Percentiles rank a stretch among this genome's conserved stretches.
These are phyloP conservation scores for Trichoderma gamsii DNA, from an alignment of 495 filamentous ascomycete species.

Conservation along the genomic window DNA sequence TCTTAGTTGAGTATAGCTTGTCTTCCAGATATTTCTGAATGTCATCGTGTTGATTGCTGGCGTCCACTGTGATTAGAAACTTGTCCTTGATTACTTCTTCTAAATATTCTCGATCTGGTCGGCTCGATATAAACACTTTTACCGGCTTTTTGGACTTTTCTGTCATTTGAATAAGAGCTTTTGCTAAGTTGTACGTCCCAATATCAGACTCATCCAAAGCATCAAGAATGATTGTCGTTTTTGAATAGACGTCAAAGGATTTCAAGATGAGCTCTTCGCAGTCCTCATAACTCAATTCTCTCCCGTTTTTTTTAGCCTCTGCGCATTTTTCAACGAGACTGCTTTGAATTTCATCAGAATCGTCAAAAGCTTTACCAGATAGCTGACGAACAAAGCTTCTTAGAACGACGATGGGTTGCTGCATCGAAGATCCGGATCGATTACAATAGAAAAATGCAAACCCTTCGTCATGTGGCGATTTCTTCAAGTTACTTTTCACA, in stretches of 20 bases:
- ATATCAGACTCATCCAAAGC: slow-evolving; percentile 24
- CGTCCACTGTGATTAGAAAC: slow-evolving; percentile 32
- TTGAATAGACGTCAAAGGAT: slow-evolving; percentile 19
- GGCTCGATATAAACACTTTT: slow-evolving; percentile 41
- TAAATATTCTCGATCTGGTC: slow-evolving; percentile 33
- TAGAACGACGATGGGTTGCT: slow-evolving; percentile 27
- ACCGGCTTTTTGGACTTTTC: slow-evolving; percentile 26
- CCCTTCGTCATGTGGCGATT: slow-evolving; percentile 22
- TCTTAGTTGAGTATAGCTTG: slow-evolving; percentile 13
- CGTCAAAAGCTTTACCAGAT: slow-evolving; percentile 20
- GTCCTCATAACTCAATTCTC: slow-evolving; percentile 20
- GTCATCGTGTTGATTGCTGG: slow-evolving; percentile 27
- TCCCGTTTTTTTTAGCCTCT: slow-evolving; percentile 14
- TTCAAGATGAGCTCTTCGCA: slow-evolving; percentile 22
- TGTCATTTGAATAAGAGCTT: slow-evolving; percentile 22
- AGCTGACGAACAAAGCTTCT: slow-evolving; percentile 36
- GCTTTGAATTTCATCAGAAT: slow-evolving; percentile 19
- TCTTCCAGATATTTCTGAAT: slow-evolving; percentile 16
- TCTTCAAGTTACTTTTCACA: slow-evolving; percentile 16
- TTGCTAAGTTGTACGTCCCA: slow-evolving; percentile 17
- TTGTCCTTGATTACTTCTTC: slow-evolving; percentile 17
- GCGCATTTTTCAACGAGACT: slow-evolving; percentile 16
- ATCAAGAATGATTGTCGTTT: slow-evolving; percentile 23
- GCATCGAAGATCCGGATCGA: slow-evolving; percentile 27
- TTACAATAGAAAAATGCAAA: slow-evolving; percentile 41